Evolutionary conservation across 495 filamentous ascomycete genomes (phyloP), one percentile per base, ranked within the genome.

Genomic region (Hypoxylon lenormandii): DNA sequence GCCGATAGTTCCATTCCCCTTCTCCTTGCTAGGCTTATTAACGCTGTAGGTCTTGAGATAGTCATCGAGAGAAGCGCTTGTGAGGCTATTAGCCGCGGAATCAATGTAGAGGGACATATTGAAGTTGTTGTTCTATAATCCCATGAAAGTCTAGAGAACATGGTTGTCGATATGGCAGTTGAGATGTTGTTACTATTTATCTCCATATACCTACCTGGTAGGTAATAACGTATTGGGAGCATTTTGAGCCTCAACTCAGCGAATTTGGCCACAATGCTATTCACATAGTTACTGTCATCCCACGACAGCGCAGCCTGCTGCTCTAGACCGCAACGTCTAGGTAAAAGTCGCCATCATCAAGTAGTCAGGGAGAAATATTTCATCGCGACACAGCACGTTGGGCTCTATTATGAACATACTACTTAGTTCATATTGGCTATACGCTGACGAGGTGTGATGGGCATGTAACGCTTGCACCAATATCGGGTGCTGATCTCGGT

Each of bases 71-170:
- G 48, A 5, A 5, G 26, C 21, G 2, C 38, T 22, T 11, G 60
- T 68, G 5, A 67, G 58, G 10, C 12, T 28, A 28, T 53, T 58
- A n/a, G 16, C 26, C 6, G 47, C 47, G 13, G 55, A 55, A 16
- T 73, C 75, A 64, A 23, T 68, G 60, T 65, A 61, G 64, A 76
- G 55, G 72, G 77, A 75, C 76, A 78, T 79, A 18, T 51, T 60
- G 40, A 53, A 50, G 23, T 16, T 12, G 12, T 23, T 40, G 0
- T 18, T 22, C 30, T 26, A 33, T 33, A 33, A 1, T 33, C 5
- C 10, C 10, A 8, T 33, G 30, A 7, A 33, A 8, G 5, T 3
- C 30, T 8, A 33, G 5, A 11, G 10, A 11, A 33, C 30, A 1
- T 33, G 30, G 30, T 33, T 33, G 30, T 3, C 6, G 10, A 33